Evolutionary conservation across 345 rosid species (phyloP).

Genomic region (Aquilaria malaccensis): DNA sequence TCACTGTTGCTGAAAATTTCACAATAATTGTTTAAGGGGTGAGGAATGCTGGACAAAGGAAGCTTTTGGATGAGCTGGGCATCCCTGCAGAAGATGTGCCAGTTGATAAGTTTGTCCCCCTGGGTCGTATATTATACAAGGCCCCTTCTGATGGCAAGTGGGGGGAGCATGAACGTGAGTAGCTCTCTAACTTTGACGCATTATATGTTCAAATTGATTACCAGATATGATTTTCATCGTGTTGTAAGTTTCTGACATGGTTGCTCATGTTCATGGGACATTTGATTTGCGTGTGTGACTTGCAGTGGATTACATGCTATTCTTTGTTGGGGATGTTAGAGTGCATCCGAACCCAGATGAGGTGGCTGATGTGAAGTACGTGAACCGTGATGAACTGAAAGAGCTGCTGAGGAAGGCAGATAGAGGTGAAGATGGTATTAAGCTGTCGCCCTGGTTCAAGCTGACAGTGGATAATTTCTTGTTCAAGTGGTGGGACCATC

Average conservation of each 20-base stretch:
- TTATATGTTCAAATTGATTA: neutral
- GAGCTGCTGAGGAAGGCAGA: constrained; percentile 88
- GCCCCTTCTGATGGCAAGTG: constrained; percentile 98
- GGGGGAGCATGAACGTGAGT: constrained; percentile 97
- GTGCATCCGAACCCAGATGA: constrained; percentile 80
- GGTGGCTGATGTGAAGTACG: constrained; percentile 73
- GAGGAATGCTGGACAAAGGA: constrained; percentile 96
- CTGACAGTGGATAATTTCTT: constrained; percentile 90
- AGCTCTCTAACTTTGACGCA: neutral
- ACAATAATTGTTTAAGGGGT: constrained; percentile 37
- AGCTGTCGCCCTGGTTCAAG: constrained; percentile 94
- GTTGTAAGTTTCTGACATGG: too few species aligned
- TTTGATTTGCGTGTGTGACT: neutral
- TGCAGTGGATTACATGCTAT: constrained; percentile 90
- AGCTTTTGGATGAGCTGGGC: constrained; percentile 96
- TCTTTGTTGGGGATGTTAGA: constrained; percentile 71
- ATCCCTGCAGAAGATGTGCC: constrained; percentile 88
- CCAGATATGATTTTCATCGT: neutral
- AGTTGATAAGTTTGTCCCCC: constrained; percentile 65
- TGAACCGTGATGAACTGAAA: constrained; percentile 66
- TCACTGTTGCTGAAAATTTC: neutral
- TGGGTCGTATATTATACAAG: constrained; percentile 87
- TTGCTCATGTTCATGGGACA: too few species aligned
- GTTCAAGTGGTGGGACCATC: constrained; percentile 94
- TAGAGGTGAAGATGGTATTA: constrained; percentile 75